Percentiles rank a stretch among this genome's conserved stretches.
Conservation (phyloP, 176 grass and related monocot genomes). For the Bonia amplexicaulis region DNA sequence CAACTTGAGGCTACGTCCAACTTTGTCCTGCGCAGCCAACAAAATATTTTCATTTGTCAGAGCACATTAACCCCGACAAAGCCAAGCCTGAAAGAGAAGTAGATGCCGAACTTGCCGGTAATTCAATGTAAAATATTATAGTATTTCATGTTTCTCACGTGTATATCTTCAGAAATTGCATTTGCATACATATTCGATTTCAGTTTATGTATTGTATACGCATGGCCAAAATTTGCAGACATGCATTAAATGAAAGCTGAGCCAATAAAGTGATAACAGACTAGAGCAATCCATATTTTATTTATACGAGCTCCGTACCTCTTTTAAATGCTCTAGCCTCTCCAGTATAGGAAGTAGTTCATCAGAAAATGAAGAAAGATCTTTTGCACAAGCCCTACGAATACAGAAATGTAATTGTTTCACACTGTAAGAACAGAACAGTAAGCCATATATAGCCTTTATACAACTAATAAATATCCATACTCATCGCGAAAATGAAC, state of each 20-base stretch:
- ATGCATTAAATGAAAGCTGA: not conserved
- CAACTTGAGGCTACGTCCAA: conserved; percentile 69
- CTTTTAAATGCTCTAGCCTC: conserved; percentile 80
- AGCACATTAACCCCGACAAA: not conserved
- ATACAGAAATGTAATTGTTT: conserved; percentile 18
- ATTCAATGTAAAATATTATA: not conserved
- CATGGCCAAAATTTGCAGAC: not conserved
- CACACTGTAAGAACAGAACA: conserved; percentile 1
- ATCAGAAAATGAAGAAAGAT: conserved; percentile 58
- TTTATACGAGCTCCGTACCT: conserved; percentile 47
- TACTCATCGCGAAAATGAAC: conserved; percentile 89
- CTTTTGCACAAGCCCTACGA: conserved; percentile 44
- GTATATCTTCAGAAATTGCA: too few relatives aligned
- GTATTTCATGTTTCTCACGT: not conserved
- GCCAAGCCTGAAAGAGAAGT: not conserved
- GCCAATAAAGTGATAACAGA: not conserved
- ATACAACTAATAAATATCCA: conserved; percentile 32
- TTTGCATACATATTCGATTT: too few relatives aligned
- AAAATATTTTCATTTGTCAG: not conserved
- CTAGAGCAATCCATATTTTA: not conserved
- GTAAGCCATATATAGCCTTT: not conserved
- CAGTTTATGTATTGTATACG: not conserved
- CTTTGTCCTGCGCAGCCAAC: conserved; percentile 67
- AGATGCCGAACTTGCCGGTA: not conserved
- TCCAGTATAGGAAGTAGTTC: conserved; percentile 72